phyloP scores from a whole-genome alignment of 495 filamentous ascomycete genomes.

The Pyrenula massariospora region DNA sequence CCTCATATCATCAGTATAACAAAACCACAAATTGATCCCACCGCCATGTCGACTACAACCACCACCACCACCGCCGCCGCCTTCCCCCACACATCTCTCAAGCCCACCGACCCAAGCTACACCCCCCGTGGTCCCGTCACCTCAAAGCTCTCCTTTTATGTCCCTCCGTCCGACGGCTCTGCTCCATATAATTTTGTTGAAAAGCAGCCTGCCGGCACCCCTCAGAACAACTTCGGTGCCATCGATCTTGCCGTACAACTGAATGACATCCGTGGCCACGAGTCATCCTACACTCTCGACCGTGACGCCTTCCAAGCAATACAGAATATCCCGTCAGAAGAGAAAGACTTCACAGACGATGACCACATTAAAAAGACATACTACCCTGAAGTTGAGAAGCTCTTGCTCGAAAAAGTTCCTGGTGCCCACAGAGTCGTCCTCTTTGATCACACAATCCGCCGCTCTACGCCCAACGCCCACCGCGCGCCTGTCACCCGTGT shows the following conservation, averaged over 20 bases:
- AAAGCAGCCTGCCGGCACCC: slow-evolving; percentile 42
- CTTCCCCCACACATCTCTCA: not conserved
- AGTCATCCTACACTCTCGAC: slow-evolving; percentile 54
- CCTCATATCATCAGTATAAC: too few relatives aligned
- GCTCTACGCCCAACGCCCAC: slow-evolving; percentile 32
- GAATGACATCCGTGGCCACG: slow-evolving; percentile 54
- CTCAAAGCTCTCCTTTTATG: slow-evolving; percentile 57
- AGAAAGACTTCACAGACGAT: slow-evolving; percentile 49
- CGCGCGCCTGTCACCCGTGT: slow-evolving; percentile 57
- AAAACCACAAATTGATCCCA: too few relatives aligned
- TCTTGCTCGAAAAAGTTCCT: slow-evolving; percentile 50
- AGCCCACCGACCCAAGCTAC: slow-evolving; percentile 7
- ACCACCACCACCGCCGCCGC: slow-evolving; percentile 9
- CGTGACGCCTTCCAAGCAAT: slow-evolving; percentile 58
- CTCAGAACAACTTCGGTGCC: slow-evolving; percentile 48
- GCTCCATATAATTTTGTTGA: slow-evolving; percentile 63
- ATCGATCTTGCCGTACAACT: slow-evolving; percentile 34
- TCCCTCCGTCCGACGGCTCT: slow-evolving; percentile 48
- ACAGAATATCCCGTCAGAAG: slow-evolving; percentile 31
- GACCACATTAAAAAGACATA: slow-evolving; percentile 52
- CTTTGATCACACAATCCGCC: slow-evolving; percentile 88
- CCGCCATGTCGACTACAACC: slow-evolving; percentile 10
- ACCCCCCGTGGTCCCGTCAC: slow-evolving; percentile 58
- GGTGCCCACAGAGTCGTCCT: slow-evolving; percentile 52
- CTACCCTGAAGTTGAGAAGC: slow-evolving; percentile 68